Conservation (phyloP, 2,329 filamentous ascomycete genomes). For the Cladobotryum protrusum region DNA sequence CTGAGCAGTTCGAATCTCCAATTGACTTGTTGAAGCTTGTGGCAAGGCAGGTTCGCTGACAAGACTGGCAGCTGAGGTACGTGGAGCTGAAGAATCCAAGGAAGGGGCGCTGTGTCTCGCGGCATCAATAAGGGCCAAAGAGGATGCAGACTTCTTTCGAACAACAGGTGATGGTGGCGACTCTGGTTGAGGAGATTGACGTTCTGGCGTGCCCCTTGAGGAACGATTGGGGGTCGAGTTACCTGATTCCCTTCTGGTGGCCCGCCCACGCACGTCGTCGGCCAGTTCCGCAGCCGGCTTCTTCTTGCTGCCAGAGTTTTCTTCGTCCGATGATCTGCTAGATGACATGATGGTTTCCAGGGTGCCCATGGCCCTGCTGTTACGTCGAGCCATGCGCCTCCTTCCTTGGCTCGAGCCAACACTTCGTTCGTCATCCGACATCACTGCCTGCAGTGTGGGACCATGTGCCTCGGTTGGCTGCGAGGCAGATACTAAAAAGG, state of each 20-base stretch:
- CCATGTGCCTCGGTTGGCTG: slow-evolving; percentile 33
- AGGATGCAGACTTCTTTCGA: slow-evolving; percentile 23
- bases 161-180: slow-evolving; percentile 13
- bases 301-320: slow-evolving; percentile 50
- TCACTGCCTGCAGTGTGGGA: slow-evolving; percentile 52
- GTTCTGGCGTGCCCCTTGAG: slow-evolving; percentile 23
- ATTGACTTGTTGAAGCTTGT: slow-evolving; percentile 47
- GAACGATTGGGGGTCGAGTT: slow-evolving; percentile 27
- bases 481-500: slow-evolving; percentile 33
- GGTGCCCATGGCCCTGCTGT: slow-evolving; percentile 53
- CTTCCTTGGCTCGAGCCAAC: slow-evolving; percentile 30
- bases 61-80: slow-evolving; percentile 36
- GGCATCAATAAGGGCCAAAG: slow-evolving; percentile 33
- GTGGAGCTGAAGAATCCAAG: slow-evolving; percentile 24
- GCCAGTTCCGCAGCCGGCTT: slow-evolving; percentile 48
- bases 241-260: slow-evolving; percentile 31
- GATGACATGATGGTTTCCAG: slow-evolving; percentile 63
- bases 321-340: slow-evolving; percentile 58
- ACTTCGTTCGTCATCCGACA: slow-evolving; percentile 49
- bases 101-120: slow-evolving; percentile 27
- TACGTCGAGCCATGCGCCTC: slow-evolving; percentile 36
- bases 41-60: slow-evolving; percentile 52
- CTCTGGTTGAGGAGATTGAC: slow-evolving; percentile 17
- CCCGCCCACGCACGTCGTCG: slow-evolving; percentile 47
- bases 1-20: slow-evolving; percentile 38